Evolutionary conservation across 2,329 filamentous ascomycete species (phyloP), one percentile per base, ranked within the genome.

Genomic region (Rachicladosporium sp.): DNA sequence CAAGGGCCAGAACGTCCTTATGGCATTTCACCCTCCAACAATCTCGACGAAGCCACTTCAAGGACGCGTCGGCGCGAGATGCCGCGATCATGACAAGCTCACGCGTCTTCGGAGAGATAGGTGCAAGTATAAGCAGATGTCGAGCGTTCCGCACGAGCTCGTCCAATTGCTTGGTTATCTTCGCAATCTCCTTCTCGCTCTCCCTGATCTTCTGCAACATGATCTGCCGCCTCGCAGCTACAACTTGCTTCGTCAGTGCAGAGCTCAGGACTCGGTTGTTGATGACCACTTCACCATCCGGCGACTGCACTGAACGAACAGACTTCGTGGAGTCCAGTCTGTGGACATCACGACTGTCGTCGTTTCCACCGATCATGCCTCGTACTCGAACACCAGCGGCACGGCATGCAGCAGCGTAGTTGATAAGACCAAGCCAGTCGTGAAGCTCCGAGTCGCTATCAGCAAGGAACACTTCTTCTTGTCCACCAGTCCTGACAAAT

Each of bases 361-460:
- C 91, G 50, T 81, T 79, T 4, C 81, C 82, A 9, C 84, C 87
- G 38, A 91, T 73, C 41, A 94, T 80, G 13, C 87, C 88, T 50
- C 89, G 76, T 70, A 94, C 93, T 33, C 86, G 76, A 4, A 96
- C 86, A 9, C 89, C 88, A 4, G 88, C 85, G 1, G 87, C 93
- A 50, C 86, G 76, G 60, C 96, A 96, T 1, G 91, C 85, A 6
- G 91, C 88, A 29, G 89, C 89, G 57, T 96, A 96, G 58, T 98
- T 98, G 44, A 98, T 73, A 54, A 94, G 91, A 6, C 83, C 84
- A 21, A 98, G 68, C 91, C 91, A 98, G 56, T 98, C 91, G 53
- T 95, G 93, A 72, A 93, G 79, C 52, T 98, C 91, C 1, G 76
- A 69, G 52, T 98, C 91, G 38, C 78, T 86, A 51, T 95, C 88